These are phyloP conservation scores for Heracleum sosnowskyi DNA, from an alignment of 129 eudicot species.

Conservation along the genomic window DNA sequence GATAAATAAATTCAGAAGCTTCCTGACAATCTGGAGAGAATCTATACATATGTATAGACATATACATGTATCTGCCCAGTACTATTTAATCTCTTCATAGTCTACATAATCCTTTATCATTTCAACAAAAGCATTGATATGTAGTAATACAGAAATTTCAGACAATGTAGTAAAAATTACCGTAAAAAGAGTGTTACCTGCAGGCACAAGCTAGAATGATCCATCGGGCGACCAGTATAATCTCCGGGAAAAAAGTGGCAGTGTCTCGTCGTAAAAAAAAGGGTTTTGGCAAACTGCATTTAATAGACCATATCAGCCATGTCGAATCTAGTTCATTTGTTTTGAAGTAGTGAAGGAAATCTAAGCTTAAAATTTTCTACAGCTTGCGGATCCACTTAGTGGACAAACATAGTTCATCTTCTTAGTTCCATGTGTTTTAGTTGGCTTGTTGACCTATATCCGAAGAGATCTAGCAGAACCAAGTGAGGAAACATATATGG, in stretches of 20 bases:
- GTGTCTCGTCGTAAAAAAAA: constrained; percentile 87
- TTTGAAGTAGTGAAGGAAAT: neutral
- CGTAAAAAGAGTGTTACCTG: constrained; percentile 45
- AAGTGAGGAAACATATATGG: constrained; percentile 72
- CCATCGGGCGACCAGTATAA: constrained; percentile 96
- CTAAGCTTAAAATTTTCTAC: constrained; percentile 63
- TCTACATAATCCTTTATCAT: neutral
- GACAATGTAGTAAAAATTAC: neutral
- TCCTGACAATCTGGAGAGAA: neutral
- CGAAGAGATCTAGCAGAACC: constrained; percentile 90
- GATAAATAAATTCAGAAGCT: neutral
- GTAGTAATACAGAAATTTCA: neutral
- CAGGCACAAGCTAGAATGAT: constrained; percentile 82
- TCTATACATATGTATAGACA: too few relatives aligned
- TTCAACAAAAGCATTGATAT: neutral
- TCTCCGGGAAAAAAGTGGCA: constrained; percentile 87
- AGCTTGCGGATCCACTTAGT: constrained; percentile 52
- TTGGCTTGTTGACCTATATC: constrained; percentile 65
- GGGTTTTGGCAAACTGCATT: constrained; percentile 58
- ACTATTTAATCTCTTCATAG: neutral
- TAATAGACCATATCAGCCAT: constrained; percentile 10
- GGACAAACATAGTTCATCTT: constrained; percentile 57
- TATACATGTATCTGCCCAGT: neutral
- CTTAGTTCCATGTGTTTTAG: constrained; percentile 57
- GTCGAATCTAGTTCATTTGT: neutral